Conservation (phyloP, 2,329 filamentous ascomycete genomes). For the Cladosporium austrohemisphaericum region DNA sequence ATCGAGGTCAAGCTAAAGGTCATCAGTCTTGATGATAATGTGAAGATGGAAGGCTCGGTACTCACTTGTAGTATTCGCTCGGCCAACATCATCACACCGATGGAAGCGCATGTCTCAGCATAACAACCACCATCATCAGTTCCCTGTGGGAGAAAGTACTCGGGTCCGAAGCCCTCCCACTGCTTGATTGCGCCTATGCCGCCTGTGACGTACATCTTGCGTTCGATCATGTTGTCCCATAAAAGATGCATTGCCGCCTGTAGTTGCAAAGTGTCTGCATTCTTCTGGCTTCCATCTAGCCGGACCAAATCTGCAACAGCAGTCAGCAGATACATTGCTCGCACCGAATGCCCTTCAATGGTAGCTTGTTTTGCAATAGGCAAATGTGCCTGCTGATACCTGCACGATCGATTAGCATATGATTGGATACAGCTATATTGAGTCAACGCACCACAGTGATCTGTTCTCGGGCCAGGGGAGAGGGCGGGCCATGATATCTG, state of each 20-base stretch:
- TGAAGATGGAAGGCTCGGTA: not conserved
- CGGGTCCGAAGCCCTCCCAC: constrained; percentile 58
- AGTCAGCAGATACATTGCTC: constrained; percentile 59
- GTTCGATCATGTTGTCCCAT: constrained; percentile 59
- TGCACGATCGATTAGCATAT: constrained; percentile 37
- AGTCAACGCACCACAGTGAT: constrained; percentile 35
- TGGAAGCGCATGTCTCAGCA: constrained; percentile 58
- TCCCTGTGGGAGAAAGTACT: constrained; percentile 57
- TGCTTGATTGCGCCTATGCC: constrained; percentile 57
- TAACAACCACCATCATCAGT: constrained; percentile 62
- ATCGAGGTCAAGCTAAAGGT: constrained; percentile 45
- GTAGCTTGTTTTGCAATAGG: constrained; percentile 53
- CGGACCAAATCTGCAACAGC: constrained; percentile 54
- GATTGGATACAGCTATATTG: not conserved
- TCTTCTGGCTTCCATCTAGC: constrained; percentile 29
- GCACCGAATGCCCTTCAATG: constrained; percentile 58
- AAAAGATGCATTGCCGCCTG: constrained; percentile 44
- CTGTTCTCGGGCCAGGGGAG: constrained; percentile 44
- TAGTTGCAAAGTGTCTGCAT: constrained; percentile 31
- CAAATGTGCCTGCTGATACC: constrained; percentile 50
- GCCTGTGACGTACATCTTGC: constrained; percentile 62
- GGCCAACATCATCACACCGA: constrained; percentile 59
- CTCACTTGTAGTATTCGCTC: constrained; percentile 51
- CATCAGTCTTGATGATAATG: constrained; percentile 15
- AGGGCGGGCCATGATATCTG: constrained; percentile 47